A percentile compares a stretch with the other conserved stretches of the same genome.
These are phyloP conservation scores for Tuber aestivum DNA, from an alignment of 495 filamentous ascomycete species.

Conservation along the genomic window DNA sequence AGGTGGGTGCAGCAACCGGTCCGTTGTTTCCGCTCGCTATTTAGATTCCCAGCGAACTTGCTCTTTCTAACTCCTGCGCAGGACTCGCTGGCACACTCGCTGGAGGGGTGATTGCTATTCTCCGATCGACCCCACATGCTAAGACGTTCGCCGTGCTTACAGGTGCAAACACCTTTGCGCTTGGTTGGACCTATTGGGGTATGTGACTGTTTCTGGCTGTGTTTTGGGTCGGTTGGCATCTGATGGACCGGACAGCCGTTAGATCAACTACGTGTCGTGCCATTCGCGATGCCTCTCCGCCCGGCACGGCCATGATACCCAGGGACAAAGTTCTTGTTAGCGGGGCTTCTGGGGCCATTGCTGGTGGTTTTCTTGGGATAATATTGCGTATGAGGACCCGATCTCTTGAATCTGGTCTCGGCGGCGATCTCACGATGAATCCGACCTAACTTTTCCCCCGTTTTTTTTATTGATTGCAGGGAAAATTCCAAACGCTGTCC, in stretches of 20 bases:
- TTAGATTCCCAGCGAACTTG: conserved; percentile 21
- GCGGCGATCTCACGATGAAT: background rate
- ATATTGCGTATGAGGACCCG: conserved; percentile 27
- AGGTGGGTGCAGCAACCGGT: conserved; percentile 53
- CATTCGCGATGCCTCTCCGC: conserved; percentile 16
- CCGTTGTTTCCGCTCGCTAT: conserved; percentile 40
- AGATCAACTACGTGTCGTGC: conserved; percentile 31
- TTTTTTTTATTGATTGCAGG: conserved; percentile 30
- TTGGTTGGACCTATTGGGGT: conserved; percentile 77
- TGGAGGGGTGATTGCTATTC: conserved; percentile 62
- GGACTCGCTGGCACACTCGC: conserved; percentile 64
- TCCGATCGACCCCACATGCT: conserved; percentile 58
- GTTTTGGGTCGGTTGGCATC: background rate
- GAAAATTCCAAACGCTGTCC: conserved; percentile 51
- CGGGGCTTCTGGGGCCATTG: conserved; percentile 34
- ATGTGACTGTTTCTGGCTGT: conserved; percentile 33
- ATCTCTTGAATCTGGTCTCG: background rate
- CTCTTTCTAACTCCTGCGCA: conserved; percentile 42
- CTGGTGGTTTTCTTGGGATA: conserved; percentile 35
- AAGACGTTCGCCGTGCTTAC: conserved; percentile 64
- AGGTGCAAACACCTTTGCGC: conserved; percentile 70
- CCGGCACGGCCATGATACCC: conserved; percentile 17
- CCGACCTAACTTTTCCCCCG: background rate
- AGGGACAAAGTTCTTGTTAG: conserved; percentile 33
- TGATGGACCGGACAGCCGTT: conserved; percentile 16